Base-by-base conservation (phyloP, 192 early-diverging fungal genomes). In the Powellomyces hirtus region DNA sequence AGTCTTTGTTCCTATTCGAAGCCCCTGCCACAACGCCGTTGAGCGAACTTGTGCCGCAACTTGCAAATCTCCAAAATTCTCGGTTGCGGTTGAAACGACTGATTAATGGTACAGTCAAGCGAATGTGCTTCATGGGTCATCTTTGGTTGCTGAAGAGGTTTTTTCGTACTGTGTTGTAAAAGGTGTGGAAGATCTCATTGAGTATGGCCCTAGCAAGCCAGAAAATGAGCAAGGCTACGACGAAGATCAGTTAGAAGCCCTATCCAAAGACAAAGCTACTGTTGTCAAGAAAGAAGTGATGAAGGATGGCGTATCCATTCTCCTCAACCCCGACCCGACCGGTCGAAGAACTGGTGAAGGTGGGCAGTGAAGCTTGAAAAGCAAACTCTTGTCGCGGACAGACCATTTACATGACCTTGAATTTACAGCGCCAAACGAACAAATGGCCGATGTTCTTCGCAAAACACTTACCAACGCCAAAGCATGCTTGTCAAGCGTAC, bases 181-280 rank as follows among this genome's bases (percentile, higher is more conserved):
- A 86, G 84, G 80, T 50, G 62, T 66, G 10, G 67, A 72, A 46
- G 86, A 87, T 58, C 73, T 87, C 20, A 45, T 84, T 16, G 53
- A 77, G 55, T 77, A 81, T 58, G 86, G 86, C 26, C 71, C 76
- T 18, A 30, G 72, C 22, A 82, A 83, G 40, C 86, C 80, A 13
- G 77, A 84, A 31, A 58, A 60, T 16, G 73, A 87, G 52, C 80
- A 87, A 14, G 86, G 86, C 10, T 85, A 82, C 68, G 60, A 65
- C 46, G 79, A 84, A 38, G 86, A 87, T 29, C 80, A 87, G 36
- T 64, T 87, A 38, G 80, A 86, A 61, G 68, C 77, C 29, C 38
- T 87, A 24, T 64, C 68, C 8, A 64, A 69, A 14, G 65, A 79
- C 36, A 52, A 70, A 24, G 20, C 61, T 59, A 46, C 31, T 40